Percentiles rank a stretch among this genome's conserved stretches.
phyloP scores from a whole-genome alignment of 2,329 filamentous ascomycete species.

The Sporothrix curviconia region DNA sequence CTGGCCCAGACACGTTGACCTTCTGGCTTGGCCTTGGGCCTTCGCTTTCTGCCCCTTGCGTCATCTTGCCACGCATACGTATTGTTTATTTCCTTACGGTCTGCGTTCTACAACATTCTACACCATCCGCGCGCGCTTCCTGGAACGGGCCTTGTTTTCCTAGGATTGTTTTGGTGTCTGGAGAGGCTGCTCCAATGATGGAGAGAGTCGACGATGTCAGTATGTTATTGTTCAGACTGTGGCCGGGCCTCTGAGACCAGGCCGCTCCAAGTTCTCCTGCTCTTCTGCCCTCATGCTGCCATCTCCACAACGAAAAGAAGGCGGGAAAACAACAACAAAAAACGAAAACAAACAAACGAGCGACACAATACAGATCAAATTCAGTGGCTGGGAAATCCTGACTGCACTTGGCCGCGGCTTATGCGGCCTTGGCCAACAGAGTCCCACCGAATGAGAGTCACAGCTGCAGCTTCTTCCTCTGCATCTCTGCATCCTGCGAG shows the following conservation, averaged over 20 bases:
- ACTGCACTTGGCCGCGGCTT: background rate
- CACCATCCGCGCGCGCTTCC: background rate
- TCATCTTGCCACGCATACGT: background rate
- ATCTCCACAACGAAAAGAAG: background rate
- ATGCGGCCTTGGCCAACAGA: slow-evolving; percentile 1
- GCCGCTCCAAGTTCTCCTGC: too few species aligned
- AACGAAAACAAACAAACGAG: too few species aligned
- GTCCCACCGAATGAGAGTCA: background rate
- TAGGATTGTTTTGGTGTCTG: background rate
- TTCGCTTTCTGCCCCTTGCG: background rate
- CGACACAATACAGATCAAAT: too few species aligned
- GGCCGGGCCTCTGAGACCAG: too few species aligned
- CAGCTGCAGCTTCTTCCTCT: too few species aligned
- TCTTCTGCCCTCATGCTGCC: background rate
- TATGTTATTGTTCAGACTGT: too few species aligned
- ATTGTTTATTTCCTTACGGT: slow-evolving; percentile 1
- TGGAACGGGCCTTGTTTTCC: slow-evolving; percentile 3
- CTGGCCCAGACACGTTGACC: background rate
- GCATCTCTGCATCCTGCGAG: too few species aligned
- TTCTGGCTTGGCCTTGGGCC: background rate
- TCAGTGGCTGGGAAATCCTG: background rate
- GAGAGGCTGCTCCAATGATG: background rate
- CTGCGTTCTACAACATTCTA: too few species aligned
- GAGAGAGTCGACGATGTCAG: too few species aligned
- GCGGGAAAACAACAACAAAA: background rate